Evolutionary conservation across 106 monocot species (phyloP).

Genomic region (Vanilla planifolia): DNA sequence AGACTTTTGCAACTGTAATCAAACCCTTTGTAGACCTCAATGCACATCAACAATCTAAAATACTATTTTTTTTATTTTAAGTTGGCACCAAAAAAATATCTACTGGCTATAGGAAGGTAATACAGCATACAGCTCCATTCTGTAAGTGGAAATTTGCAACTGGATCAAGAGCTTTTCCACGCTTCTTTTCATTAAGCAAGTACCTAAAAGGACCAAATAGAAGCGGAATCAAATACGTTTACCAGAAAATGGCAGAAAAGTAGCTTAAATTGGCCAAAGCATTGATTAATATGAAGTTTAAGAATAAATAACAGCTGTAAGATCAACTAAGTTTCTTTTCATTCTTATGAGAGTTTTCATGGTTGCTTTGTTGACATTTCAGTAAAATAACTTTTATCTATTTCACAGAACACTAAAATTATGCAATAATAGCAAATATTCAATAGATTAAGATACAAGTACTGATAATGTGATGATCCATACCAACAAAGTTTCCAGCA

Average conservation of each 20-base stretch:
- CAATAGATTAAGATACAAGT: background rate
- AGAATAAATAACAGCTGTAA: background rate
- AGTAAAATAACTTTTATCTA: background rate
- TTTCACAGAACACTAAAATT: background rate
- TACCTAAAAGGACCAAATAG: conserved; percentile 35
- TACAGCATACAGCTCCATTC: conserved; percentile 76
- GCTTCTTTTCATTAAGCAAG: conserved; percentile 68
- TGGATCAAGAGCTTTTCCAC: conserved; percentile 75
- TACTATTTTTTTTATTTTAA: too few relatives aligned
- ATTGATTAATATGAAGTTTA: background rate
- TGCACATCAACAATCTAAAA: too few relatives aligned
- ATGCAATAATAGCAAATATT: background rate
- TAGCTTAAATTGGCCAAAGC: background rate
- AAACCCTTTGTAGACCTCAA: too few relatives aligned
- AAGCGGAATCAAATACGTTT: background rate
- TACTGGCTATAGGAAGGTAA: too few relatives aligned
- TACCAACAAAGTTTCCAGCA: background rate
- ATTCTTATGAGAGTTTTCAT: background rate
- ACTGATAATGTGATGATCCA: background rate
- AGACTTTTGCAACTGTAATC: too few relatives aligned
- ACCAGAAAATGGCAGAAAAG: background rate
- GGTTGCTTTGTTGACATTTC: background rate
- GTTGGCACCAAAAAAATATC: too few relatives aligned
- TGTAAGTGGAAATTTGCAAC: conserved; percentile 93
- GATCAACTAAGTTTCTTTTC: background rate